phyloP scores from a whole-genome alignment of 495 filamentous ascomycete genomes.

The Aspergillus ellipticus region DNA sequence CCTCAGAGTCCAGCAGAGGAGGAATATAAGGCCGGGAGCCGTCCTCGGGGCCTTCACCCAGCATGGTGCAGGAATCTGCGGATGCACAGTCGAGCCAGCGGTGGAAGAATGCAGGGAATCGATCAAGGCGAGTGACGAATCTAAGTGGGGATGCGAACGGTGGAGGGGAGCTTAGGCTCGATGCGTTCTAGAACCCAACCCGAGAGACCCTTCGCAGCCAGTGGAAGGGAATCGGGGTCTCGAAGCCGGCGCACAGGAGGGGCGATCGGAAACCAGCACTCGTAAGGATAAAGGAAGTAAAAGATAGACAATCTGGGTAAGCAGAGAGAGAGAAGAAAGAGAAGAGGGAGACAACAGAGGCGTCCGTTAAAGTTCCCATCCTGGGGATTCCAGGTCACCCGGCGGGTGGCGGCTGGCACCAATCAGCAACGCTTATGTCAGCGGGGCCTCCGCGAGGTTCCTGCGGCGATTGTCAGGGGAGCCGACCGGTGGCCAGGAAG shows the following conservation, averaged over 20 bases:
- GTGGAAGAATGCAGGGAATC: slow-evolving; percentile 10
- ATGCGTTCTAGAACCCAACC: slow-evolving; percentile 15
- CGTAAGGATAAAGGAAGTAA: background rate
- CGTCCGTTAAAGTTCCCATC: slow-evolving; percentile 11
- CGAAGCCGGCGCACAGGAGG: background rate
- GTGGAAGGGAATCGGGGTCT: slow-evolving; percentile 7
- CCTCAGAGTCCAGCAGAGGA: slow-evolving; percentile 35
- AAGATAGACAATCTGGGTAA: slow-evolving; percentile 3
- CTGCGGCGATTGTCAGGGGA: slow-evolving; percentile 4
- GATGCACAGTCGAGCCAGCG: slow-evolving; percentile 7
- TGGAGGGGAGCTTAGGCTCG: slow-evolving; percentile 6
- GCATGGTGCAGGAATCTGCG: slow-evolving; percentile 24
- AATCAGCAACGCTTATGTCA: slow-evolving; percentile 21
- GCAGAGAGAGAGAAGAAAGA: slow-evolving; percentile 3
- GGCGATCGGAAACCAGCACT: background rate
- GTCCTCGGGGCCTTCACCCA: slow-evolving; percentile 35
- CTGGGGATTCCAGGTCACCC: slow-evolving; percentile 14
- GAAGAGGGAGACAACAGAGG: slow-evolving; percentile 10
- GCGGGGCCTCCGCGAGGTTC: slow-evolving; percentile 4
- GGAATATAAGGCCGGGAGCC: slow-evolving; percentile 32
- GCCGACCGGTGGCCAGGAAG: background rate
- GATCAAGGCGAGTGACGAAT: slow-evolving; percentile 8
- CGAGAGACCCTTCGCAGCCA: slow-evolving; percentile 13
- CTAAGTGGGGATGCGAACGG: slow-evolving; percentile 15
- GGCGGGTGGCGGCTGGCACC: slow-evolving; percentile 9